Base-by-base conservation (phyloP, 805 yeast genomes). In the Blastobotrys robertii region DNA sequence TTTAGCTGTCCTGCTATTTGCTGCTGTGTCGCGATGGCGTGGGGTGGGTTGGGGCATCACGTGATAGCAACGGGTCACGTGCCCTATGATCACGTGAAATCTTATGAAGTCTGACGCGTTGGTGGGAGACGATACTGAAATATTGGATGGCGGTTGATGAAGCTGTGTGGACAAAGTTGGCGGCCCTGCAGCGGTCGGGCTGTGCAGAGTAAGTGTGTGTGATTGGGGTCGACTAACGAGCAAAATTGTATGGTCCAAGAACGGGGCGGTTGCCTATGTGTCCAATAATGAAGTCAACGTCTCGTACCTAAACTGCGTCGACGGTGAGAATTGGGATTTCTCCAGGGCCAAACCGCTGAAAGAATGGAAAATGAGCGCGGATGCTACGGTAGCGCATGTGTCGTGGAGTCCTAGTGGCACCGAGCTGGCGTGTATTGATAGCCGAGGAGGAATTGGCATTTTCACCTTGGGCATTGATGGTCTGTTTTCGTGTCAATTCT, bases 281-380 rank as follows among this genome's bases (percentile, higher is more conserved):
- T 38, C 52, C 58, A 25, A 31, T 6, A 30, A 15, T n/a, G 13
- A 44, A 52, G 59, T 85, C 15, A 64, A 67, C 38, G 63, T 84
- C 46, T 79, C 94, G 0, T 78, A 81, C 60, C 55, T 86, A 45
- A 88, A 81, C 52, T 77, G 86, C 46, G 61, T 75, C 10, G 81
- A 84, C 57, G 97, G 96, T 1, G 68, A 70, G 30, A 62, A 70
- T 37, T 90, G 97, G 97, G 77, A 79, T 50, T 66, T 87, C 47
- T 84, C 87, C 1, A 65, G 69, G 7, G 76, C 84, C 1, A 28
- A 12, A 8, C 37, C 16, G 13, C 15, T 10, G n/a, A 10, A 15
- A 11, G 19, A 13, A 10, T 13, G 15, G n/a, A 14, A 4, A 34
- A 13, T 34, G 37, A 34, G 10, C 30, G 48, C 34, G 39, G 49